Base-by-base conservation (phyloP, 306 rosid genomes). In the Canavalia gladiata region DNA sequence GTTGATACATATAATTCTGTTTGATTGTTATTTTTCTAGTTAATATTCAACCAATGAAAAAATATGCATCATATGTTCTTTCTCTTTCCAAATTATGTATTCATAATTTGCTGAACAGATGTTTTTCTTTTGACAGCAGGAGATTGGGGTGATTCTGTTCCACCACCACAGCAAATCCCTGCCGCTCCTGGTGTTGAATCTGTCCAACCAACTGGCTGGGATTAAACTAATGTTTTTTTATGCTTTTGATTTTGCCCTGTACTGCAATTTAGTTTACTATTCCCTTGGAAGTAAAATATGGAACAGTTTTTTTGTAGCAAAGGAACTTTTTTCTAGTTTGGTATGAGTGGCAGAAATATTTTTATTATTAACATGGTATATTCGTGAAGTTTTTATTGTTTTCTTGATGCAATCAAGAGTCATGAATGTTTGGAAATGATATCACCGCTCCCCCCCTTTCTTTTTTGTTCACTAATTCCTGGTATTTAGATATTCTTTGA, bases 111-210 rank as follows among this genome's bases (percentile, higher is more conserved):
- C 7, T 71, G 37, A 77, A 10, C 4, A 5, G 0, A 35, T 8
- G 2, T 45, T 68, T 68, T 3, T 69, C 1, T 4, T 72, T 43
- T 35, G 50, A 72, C 3, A 57, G 65, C 30, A 58, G 58, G 81
- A 54, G 87, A 84, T 1, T 87, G 90, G 90, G 87, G 75, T 3
- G 87, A 86, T 0, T 7, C 87, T 72, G 89, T 80, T 71, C 64
- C 84, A 33, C 49, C 88, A 6, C 81, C 86, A 50, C 84, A 51
- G 54, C 81, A 45, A 72, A 10, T 41, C 11, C 45, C 74, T 18
- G 5, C 59, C 28, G 18, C 47, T 30, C 29, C 87, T 0, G 64
- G 60, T 5, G 13, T 42, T 31, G 89, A 86, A 1, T 11, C 79
- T 43, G 82, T 76, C 13, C 87, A 65, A 65, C 39, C 83, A 7